These are phyloP conservation scores for Neurospora discreta DNA, from an alignment of 495 filamentous ascomycete species.

Conservation along the genomic window DNA sequence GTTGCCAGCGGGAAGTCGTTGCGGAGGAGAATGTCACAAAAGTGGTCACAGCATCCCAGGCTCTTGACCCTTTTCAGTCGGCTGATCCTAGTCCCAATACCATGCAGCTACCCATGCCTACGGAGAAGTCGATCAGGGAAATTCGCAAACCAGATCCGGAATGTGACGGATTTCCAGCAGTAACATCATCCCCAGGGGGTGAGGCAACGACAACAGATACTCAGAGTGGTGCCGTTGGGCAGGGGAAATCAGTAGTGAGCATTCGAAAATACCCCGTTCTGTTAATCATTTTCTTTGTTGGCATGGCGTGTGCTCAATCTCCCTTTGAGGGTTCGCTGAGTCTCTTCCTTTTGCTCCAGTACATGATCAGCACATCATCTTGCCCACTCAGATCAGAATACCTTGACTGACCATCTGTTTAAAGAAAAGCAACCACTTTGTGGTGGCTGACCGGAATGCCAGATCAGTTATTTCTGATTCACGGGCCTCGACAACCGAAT, in stretches of 20 bases:
- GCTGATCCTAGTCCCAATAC: not conserved
- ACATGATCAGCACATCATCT: not conserved
- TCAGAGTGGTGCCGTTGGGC: not conserved
- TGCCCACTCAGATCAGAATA: not conserved
- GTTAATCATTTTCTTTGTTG: not conserved
- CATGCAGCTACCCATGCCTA: not conserved
- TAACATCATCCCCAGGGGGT: not conserved
- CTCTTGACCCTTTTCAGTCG: not conserved
- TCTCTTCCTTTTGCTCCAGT: not conserved
- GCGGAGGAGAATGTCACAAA: conserved; percentile 8
- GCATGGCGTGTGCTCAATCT: not conserved
- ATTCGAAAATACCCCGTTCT: not conserved
- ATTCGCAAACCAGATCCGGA: not conserved
- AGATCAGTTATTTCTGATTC: conserved; percentile 5
- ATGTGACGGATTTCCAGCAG: not conserved
- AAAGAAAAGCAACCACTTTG: conserved; percentile 16
- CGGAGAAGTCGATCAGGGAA: not conserved
- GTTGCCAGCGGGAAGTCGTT: conserved; percentile 18
- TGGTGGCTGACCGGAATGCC: conserved; percentile 17
- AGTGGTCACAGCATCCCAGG: not conserved
- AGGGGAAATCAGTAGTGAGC: conserved; percentile 12
- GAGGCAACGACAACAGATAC: not conserved
- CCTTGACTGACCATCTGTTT: not conserved
- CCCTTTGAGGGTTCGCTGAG: not conserved
- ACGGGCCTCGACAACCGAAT: not conserved